Base-by-base conservation (phyloP, 371 early-diverging fungal genomes). In the Capillidium heterosporum region DNA sequence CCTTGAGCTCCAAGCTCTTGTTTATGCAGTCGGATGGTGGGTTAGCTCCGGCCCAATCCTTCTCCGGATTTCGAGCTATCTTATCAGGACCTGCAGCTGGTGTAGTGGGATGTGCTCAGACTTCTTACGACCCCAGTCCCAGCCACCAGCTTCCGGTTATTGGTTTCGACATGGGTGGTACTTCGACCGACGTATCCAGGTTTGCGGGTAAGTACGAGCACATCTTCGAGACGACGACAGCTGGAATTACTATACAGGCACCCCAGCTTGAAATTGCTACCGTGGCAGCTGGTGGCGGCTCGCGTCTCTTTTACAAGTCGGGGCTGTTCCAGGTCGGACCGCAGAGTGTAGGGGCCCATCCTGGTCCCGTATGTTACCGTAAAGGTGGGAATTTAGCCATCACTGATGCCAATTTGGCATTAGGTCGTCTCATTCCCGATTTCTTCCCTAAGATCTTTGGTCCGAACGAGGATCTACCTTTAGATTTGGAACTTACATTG, bases 1-100 rank as follows among this genome's bases (percentile, higher is more conserved):
- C 48, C 17, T 63, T 67, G 23, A 71, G 73, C 5, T 84, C 85
- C 7, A 72, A 77, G 11, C 69, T 93, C 31, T 89, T 90, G 64
- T 94, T 96, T 65, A 96, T 96, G 97, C 92, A 91, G 67, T 82
- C 84, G 50, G 95, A 95, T 64, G 97, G 97, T 58, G 97, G 95
- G 0, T 68, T 97, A 1, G 81, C 85, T 0, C 85, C 89, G 11
- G 89, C 90, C 5, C 68, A 75, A 47, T 69, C 73, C 48, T 92
- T 94, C 62, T 78, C 80, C 2, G 97, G 97, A 0, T 79, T 89
- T 44, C 73, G 77, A 10, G 94, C 95, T 0, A 89, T 96, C 28
- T 72, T 96, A 7, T 89, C 89, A 0, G 97, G 97, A 0, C 97
- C 97, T 13, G 95, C 95, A 0, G 97, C 82, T 27, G 97, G 97